Evolutionary conservation across 306 rosid species (phyloP), one percentile per base, ranked within the genome.

Genomic region (Ziziphus jujuba): DNA sequence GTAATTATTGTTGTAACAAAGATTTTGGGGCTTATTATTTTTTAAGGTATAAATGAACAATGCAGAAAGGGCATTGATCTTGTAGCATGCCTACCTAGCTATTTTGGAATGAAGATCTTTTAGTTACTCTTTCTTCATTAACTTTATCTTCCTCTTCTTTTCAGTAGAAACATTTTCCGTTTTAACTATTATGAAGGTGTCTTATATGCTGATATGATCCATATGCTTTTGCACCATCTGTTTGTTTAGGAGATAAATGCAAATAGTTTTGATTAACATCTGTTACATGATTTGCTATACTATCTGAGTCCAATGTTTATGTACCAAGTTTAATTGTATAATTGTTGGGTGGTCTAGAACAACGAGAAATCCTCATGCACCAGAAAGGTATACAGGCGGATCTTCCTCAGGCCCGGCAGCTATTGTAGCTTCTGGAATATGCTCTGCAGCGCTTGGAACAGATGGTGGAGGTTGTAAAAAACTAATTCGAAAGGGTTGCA

Each of bases 381-480:
- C 71, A 70, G 97, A 90, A 53, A 83, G 98, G 77, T 92, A 92
- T 69, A 92, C 98, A 4, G 98, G 97, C 12, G 98, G 98, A 72
- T 92, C 98, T 76, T 92, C 98, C 61, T 92, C 97, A 8, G 98
- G 98, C 61, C 96, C 98, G 17, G 98, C 97, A 63, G 97, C 98
- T 67, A 66, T 92, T 81, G 97, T 92, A 74, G 98, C 97, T 65
- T 86, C 96, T 75, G 98, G 98, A 78, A 48, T 92, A 43, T 92
- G 97, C 72, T 81, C 97, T 71, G 98, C 98, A 47, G 96, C 98
- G 23, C 86, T 92, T 70, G 97, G 98, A 75, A 92, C 97, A 38
- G 98, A 90, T 60, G 97, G 97, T 9, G 98, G 98, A 92, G 98
- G 98, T 92, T 83, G 88, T 68, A 67, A 60, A 72, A 69, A 73